Conservation (phyloP, 208 protist genomes). For the Acanthamoeba healyi region DNA sequence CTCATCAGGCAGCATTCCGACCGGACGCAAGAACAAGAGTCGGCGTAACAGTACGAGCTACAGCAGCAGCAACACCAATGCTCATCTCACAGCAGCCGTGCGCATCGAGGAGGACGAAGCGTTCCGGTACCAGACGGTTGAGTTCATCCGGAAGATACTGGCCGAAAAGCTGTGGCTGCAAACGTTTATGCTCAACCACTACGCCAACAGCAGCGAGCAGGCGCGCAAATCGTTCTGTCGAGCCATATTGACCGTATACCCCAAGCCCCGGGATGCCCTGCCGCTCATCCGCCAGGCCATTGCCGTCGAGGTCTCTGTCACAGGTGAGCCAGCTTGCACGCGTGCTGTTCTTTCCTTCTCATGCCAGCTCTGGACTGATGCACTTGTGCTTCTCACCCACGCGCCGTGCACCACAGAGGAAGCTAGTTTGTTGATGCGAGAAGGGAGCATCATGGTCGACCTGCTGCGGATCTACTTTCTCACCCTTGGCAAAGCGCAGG, state of each 20-base stretch:
- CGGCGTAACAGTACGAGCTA: background rate
- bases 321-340: background rate
- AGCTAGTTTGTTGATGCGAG: slow-evolving; percentile 38
- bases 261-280: slow-evolving; percentile 1
- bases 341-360: background rate
- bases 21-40: background rate
- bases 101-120: background rate
- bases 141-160: slow-evolving; percentile 46
- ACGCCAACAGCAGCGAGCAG: background rate
- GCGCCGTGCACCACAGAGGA: background rate
- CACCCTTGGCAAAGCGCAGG: slow-evolving; percentile 14
- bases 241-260: slow-evolving; percentile 14
- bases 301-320: slow-evolving; percentile 15
- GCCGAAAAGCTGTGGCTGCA: slow-evolving; percentile 51
- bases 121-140: background rate
- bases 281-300: slow-evolving; percentile 37
- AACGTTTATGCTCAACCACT: slow-evolving; percentile 12
- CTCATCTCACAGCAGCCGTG: no score
- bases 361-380: background rate
- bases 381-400: no score
- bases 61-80: background rate
- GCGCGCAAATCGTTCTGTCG: slow-evolving; percentile 28
- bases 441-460: slow-evolving; percentile 58
- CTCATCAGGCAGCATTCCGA: background rate
- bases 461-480: slow-evolving; percentile 51